Conservation (phyloP, 1,284 basidiomycete species). For the Ceratorhiza oryzae-sativae region DNA sequence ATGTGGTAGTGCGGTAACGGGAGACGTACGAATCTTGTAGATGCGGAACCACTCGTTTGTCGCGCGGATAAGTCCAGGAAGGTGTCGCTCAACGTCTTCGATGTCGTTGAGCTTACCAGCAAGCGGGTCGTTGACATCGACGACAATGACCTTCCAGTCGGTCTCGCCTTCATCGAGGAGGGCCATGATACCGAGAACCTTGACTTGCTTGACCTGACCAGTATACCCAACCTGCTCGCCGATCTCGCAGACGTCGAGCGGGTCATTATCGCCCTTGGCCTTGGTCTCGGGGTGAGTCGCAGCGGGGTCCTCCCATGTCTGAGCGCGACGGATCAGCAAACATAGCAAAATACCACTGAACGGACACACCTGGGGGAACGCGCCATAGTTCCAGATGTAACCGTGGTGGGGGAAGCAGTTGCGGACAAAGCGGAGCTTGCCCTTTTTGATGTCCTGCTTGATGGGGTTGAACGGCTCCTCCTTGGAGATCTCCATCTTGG, state of each 20-base stretch:
- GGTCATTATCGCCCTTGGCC: constrained; percentile 99
- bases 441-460: constrained; percentile 98
- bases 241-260: constrained; percentile 99
- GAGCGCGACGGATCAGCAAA: constrained; percentile 41
- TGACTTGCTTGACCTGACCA: constrained; percentile 99
- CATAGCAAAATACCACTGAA: neutral
- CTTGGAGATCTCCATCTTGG: constrained; percentile 98
- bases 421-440: constrained; percentile 95
- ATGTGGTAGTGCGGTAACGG: neutral
- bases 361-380: constrained; percentile 83
- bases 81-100: constrained; percentile 98
- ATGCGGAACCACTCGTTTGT: constrained; percentile 99
- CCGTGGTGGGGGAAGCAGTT: constrained; percentile 99
- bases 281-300: constrained; percentile 94
- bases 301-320: constrained; percentile 99
- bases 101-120: constrained; percentile 98
- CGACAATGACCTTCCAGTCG: constrained; percentile 98
- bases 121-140: constrained; percentile 96
- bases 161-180: constrained; percentile 98
- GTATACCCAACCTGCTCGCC: constrained; percentile 98
- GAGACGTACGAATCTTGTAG: constrained; percentile 80
- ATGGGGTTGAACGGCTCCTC: constrained; percentile 98
- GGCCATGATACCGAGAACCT: constrained; percentile 99
- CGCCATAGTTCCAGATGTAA: constrained; percentile 98
- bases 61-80: constrained; percentile 94